These are phyloP conservation scores for Sugiyamaella boreocaroliniensis DNA, from an alignment of 805 yeast species.

Conservation along the genomic window DNA sequence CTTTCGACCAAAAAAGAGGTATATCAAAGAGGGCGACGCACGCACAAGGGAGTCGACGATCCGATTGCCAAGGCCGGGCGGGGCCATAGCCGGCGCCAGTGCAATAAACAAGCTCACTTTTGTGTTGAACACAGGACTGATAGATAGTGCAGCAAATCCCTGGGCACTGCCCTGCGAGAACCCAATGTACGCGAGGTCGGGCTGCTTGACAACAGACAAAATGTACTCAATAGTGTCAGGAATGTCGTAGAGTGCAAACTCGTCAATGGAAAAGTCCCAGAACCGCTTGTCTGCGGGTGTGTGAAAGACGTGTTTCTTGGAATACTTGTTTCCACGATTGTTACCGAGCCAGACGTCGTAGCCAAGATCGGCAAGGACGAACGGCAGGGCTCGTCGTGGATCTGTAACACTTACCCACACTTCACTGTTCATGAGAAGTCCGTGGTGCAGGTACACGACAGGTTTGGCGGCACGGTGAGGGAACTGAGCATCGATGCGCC, in stretches of 20 bases:
- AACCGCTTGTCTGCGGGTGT: conserved; percentile 45
- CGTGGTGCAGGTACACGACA: conserved; percentile 84
- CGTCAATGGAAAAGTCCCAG: conserved; percentile 91
- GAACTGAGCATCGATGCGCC: conserved; percentile 6
- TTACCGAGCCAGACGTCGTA: conserved; percentile 95
- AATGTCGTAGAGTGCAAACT: conserved; percentile 84
- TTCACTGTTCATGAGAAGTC: conserved; percentile 83
- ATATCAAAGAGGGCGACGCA: conserved; percentile 69
- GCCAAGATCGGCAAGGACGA: conserved; percentile 68
- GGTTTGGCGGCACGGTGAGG: conserved; percentile 17
- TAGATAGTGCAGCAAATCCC: conserved; percentile 73
- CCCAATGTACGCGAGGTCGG: conserved; percentile 63
- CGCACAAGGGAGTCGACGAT: conserved; percentile 68
- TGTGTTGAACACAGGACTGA: conserved; percentile 53
- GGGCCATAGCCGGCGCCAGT: conserved; percentile 90
- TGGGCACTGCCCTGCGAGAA: conserved; percentile 95
- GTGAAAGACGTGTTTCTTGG: conserved; percentile 61
- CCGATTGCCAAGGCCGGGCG: conserved; percentile 72
- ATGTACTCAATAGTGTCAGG: conserved; percentile 78
- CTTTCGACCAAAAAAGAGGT: conserved; percentile 62
- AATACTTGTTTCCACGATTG: conserved; percentile 88
- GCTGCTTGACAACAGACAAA: conserved; percentile 42
- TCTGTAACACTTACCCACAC: conserved; percentile 56
- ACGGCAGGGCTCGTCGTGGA: conserved; percentile 57
- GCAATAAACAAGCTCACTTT: conserved; percentile 60